Evolutionary conservation across 352 stramenopile species (phyloP), one percentile per base, ranked within the genome.

Genomic region (Phytophthora pisi): DNA sequence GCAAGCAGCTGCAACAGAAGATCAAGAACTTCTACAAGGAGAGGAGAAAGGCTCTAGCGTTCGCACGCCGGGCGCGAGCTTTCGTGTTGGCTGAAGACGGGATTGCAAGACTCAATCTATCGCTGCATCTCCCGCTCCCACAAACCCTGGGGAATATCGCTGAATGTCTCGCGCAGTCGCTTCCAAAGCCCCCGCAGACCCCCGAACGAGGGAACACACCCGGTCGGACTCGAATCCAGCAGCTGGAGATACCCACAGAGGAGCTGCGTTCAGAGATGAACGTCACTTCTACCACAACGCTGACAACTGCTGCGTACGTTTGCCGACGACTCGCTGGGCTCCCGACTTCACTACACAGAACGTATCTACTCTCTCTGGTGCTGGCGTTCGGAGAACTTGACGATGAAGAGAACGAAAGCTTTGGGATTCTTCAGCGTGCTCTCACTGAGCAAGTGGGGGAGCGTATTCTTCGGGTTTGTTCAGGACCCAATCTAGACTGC

Each of bases 301-400:
- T 56, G 16, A 69, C 57, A 16, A 72, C 68, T 0, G 10, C 46
- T 6, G 56, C 23, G 15, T 84, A 70, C 20, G 43, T 80, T 5
- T 51, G 53, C 9, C 64, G 72, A 34, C 61, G 76, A 9, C 70
- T 84, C 2, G 62, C 38, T 47, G 67, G 64, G 2, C 51, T 84
- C 3, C 74, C 74, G n/a, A 64, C 61, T 13, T 57, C 65, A 0
- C 34, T 80, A 11, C 68, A 78, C 30, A 49, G 52, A 61, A 61
- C 54, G 5, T 82, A 79, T 49, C 11, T 80, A 46, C 46, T 84
- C 10, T 46, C 58, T n/a, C 47, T 77, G 13, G 64, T 56, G 10
- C 18, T 77, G 15, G 38, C 43, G 0, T 61, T 77, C 0, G 55
- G 28, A 23, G 59, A 70, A 23, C 61, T 70, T 23, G 43, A 70